Conservation (phyloP, 2,329 filamentous ascomycete species). For the Talaromyces sp. region DNA sequence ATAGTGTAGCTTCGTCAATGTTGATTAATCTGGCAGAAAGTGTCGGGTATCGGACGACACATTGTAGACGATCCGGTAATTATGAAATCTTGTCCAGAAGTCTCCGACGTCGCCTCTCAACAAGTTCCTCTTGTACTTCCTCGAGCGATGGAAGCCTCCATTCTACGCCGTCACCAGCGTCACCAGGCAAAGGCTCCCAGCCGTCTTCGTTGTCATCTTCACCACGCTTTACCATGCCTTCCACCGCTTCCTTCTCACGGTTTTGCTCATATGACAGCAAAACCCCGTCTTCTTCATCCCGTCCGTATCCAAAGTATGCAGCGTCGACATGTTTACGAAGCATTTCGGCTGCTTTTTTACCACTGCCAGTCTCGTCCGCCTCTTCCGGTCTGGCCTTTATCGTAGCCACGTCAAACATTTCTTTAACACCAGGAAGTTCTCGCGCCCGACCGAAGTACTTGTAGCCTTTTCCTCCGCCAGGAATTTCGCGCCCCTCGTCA, state of each 20-base stretch:
- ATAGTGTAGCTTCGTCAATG: not conserved
- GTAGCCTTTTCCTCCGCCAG: conserved; percentile 77
- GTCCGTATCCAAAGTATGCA: conserved; percentile 90
- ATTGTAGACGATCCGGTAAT: conserved; percentile 6
- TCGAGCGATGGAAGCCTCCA: conserved; percentile 84
- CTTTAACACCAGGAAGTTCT: conserved; percentile 91
- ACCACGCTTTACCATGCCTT: conserved; percentile 59
- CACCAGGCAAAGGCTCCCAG: conserved; percentile 85
- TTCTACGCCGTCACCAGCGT: conserved; percentile 72
- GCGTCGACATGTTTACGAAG: conserved; percentile 73
- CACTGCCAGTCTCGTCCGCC: conserved; percentile 62
- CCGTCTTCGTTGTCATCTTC: conserved; percentile 59
- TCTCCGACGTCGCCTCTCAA: conserved; percentile 78
- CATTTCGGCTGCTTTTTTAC: conserved; percentile 36
- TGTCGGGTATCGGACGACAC: not conserved
- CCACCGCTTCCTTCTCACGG: conserved; percentile 77
- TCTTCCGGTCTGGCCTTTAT: conserved; percentile 60
- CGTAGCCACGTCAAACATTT: conserved; percentile 80
- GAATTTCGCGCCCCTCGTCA: conserved; percentile 67
- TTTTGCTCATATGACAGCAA: conserved; percentile 74
- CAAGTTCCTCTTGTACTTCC: conserved; percentile 89
- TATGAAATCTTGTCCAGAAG: conserved; percentile 73
- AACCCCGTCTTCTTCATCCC: conserved; percentile 83
- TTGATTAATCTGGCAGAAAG: not conserved
- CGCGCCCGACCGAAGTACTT: conserved; percentile 87